Evolutionary conservation across 2,329 filamentous ascomycete genomes (phyloP), one percentile per base, ranked within the genome.

Genomic region (Fusarium sp.): DNA sequence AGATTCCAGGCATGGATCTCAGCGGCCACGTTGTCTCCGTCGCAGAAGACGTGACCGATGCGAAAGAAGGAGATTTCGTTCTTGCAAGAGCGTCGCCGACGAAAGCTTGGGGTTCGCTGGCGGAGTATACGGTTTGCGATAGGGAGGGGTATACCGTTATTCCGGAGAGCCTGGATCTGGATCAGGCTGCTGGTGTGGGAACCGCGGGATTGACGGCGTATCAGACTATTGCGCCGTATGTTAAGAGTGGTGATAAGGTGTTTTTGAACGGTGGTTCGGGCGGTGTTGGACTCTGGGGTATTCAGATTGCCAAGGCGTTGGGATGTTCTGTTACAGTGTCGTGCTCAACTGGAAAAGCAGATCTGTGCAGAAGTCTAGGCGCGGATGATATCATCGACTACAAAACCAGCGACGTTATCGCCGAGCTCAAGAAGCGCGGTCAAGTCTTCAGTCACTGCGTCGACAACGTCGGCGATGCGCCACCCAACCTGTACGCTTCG

Each of bases 381-480:
- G 91, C 91, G 9, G 91, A 93, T 73, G 87, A 90, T 57, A 86
- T 92, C 43, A 84, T 92, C 58, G 89, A 92, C 77, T 92, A 93
- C 79, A 88, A 85, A 49, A 82, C 81, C 0, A 78, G 80, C 30
- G 81, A 91, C 75, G 80, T 91, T 2, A 73, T 87, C 3, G 80
- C 82, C 12, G 78, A 80, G 9, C 81, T 92, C 1, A 83, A 83
- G 67, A 79, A 82, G 3, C 84, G 83, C 21, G 87, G 87, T 0
- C 81, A 82, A 10, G 80, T 86, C 9, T 91, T 86, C 72, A 82
- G 84, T 60, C 82, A 87, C 40, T 82, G 88, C 4, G 83, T 92
- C n/a, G 90, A 92, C 78, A 90, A 90, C 75, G 86, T 92, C 12
- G 87, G 88, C n/a, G 77, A 78, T 42, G 75, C 82, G 1, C 86